A percentile compares a stretch with the other conserved stretches of the same genome.
phyloP scores from a whole-genome alignment of 202 grass and related monocot species.

The Saccharum hybrid region DNA sequence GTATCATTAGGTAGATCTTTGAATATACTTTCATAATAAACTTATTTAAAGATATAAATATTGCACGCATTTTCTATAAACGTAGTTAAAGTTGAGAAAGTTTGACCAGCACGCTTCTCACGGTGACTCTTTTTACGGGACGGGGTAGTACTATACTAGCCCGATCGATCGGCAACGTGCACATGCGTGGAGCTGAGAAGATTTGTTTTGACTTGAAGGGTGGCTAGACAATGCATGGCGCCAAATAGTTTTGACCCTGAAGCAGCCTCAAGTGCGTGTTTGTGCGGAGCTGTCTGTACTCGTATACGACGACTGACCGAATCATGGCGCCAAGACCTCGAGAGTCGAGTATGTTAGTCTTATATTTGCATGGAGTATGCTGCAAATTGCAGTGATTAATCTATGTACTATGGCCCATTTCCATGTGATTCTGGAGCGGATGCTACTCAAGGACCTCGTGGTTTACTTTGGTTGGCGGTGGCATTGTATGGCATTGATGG shows the following conservation, averaged over 20 bases:
- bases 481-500: background rate
- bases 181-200: too few relatives aligned
- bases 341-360: background rate
- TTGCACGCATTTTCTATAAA: too few relatives aligned
- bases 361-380: background rate
- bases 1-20: too few relatives aligned
- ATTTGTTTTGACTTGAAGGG: background rate
- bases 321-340: too few relatives aligned
- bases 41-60: too few relatives aligned
- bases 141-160: too few relatives aligned
- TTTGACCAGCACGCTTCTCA: too few relatives aligned
- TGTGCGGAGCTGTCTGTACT: conserved; percentile 1
- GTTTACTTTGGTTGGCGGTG: background rate
- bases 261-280: too few relatives aligned
- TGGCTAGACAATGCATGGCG: background rate
- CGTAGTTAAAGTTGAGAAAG: too few relatives aligned
- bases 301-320: background rate
- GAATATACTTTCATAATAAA: too few relatives aligned
- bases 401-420: background rate
- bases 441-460: background rate
- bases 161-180: too few relatives aligned
- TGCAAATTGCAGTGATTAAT: background rate
- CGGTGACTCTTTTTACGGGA: too few relatives aligned
- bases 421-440: background rate
- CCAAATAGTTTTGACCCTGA: conserved; percentile 21